phyloP scores from a whole-genome alignment of 306 rosid species.

The Casuarina cunninghamiana region DNA sequence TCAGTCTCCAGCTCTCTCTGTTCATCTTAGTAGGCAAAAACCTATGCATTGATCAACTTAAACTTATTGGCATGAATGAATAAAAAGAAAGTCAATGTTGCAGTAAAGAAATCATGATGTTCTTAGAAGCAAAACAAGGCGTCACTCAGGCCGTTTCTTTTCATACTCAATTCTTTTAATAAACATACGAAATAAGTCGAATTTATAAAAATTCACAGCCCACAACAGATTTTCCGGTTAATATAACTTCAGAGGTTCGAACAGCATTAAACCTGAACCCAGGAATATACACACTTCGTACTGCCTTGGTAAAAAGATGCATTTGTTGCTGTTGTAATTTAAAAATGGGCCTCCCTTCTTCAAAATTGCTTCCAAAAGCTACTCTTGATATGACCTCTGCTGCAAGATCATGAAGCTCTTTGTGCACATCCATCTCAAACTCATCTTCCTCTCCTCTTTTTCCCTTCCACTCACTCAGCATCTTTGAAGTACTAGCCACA shows the following conservation, averaged over 20 bases:
- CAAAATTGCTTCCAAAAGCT: slow-evolving; percentile 76
- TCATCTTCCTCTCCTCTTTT: slow-evolving; percentile 52
- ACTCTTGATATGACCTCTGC: slow-evolving; percentile 72
- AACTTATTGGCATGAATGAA: too few relatives aligned
- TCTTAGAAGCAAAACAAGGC: neutral
- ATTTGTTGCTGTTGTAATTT: slow-evolving; percentile 60
- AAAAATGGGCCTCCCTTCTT: slow-evolving; percentile 73
- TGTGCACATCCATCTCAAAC: slow-evolving; percentile 59
- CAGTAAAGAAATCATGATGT: too few relatives aligned
- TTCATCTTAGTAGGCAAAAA: slow-evolving; percentile 73
- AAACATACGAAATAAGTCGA: too few relatives aligned
- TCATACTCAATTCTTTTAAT: neutral
- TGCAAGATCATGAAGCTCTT: slow-evolving; percentile 55
- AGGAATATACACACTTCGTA: slow-evolving; percentile 62
- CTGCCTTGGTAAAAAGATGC: slow-evolving; percentile 50
- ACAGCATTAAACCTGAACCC: slow-evolving; percentile 59
- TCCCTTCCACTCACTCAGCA: slow-evolving; percentile 59
- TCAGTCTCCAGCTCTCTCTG: slow-evolving; percentile 65
- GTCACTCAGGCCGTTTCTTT: neutral
- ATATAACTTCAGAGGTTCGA: neutral
- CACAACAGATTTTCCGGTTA: neutral
- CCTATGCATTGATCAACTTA: slow-evolving; percentile 28
- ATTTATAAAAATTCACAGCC: too few relatives aligned
- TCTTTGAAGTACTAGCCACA: slow-evolving; percentile 48
- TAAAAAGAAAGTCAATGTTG: too few relatives aligned